Base-by-base conservation (phyloP, 768 basidiomycete genomes). In the Trichaptum fuscoviolaceum region DNA sequence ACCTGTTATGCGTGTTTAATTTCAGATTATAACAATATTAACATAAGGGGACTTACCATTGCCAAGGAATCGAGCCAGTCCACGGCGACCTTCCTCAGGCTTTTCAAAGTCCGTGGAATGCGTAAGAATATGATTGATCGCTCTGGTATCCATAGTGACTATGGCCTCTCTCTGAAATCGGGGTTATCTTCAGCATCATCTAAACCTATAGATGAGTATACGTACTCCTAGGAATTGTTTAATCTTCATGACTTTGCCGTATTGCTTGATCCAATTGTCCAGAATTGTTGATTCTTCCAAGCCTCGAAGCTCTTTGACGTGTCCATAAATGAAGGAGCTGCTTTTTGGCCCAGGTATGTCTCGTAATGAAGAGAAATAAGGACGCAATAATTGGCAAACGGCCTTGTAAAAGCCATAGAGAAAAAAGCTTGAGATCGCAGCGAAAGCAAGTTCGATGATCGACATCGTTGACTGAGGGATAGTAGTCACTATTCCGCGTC, bases 51-150 rank as follows among this genome's bases (percentile, higher is more conserved):
- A 62, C 69, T 24, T 30, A 74, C 80, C 81, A 71, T 75, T 68
- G 0, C 81, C 81, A 15, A 89, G 73, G 27, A 88, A 71, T 12
- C 73, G 74, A 17, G 73, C 67, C 7, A 89, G 72, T 35, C 64
- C 72, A 36, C 74, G 77, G 12, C 83, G 77, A 7, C 75, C 69
- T 0, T 72, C 69, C 10, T 79, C 77, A 0, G 87, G 81, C 69
- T 90, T 91, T 66, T 84, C 82, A 67, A 87, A 91, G 52, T 79
- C 75, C 35, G 81, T 73, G 30, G 76, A 76, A 65, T 89, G 85
- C 68, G 81, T 80, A 15, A 93, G 77, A 62, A 94, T 78, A 69
- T 92, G 86, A 57, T 83, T 81, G 35, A 92, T 42, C 0, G 89
- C 90, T 30, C 84, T 84, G 0, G 84, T 77, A 70, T 92, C 91